Base-by-base conservation (phyloP, 148 eudicot genomes). In the Chenopodium quinoa region DNA sequence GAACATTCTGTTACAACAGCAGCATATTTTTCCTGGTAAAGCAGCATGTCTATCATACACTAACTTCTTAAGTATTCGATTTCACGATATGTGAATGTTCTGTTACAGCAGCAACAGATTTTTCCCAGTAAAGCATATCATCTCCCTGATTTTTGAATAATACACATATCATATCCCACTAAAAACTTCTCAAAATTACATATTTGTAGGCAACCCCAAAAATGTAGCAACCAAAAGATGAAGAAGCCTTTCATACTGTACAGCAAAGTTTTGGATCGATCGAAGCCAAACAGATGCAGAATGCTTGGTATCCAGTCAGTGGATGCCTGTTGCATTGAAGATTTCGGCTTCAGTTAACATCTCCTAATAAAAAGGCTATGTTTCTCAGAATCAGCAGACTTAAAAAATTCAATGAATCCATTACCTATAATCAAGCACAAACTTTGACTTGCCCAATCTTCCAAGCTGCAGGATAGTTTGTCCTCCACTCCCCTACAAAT, bases 181-280 rank as follows among this genome's bases (percentile, higher is more conserved):
- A 27, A 27, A 0, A 27, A 27, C 27, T 10, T 19, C 63, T 34
- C 14, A 60, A 58, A 56, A 79, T 69, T 40, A 29, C 27, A 40
- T 4, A 5, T 29, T 29, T 20, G 40, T 16, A 29, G 31, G 73
- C 73, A 31, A 32, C 22, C 40, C n/a, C 9, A 46, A 72, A 40
- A 13, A 48, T 47, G 60, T 47, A 48, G 32, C 22, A 46, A 23
- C 47, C 29, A 22, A 20, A 1, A 46, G 60, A n/a, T 4, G 44
- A 56, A 67, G 37, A 69, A 27, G 22, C 44, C 31, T 27, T 70
- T 90, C 78, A 96, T 76, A 96, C 84, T 37, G 93, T 88, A 88
- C 98, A 93, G 78, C 99, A 96, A 60, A 92, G 93, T 82, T 96
- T 96, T 25, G 98, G 90, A 79, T 96, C 97, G 7, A 96, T 92